Evolutionary conservation across 768 basidiomycete species (phyloP), one percentile per base, ranked within the genome.

Genomic region (Suillus paluster): DNA sequence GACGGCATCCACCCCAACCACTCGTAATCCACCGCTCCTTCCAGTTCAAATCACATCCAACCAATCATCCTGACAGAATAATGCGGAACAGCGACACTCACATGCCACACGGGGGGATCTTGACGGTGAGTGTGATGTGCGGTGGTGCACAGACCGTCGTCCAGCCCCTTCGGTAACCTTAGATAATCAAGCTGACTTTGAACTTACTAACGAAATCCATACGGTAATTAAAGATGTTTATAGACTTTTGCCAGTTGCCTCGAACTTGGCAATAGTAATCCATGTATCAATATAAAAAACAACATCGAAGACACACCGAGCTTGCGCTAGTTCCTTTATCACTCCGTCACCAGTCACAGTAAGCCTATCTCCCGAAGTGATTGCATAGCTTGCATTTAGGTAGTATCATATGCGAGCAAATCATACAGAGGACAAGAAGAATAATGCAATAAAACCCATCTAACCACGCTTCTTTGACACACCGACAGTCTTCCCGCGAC

Each of bases 401-500:
- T 54, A 54, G 36, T 23, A 19, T 38, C 53, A 54, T 54, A 54
- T 54, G 36, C 17, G 34, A 54, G 23, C 17, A 17, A 54, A 17
- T 23, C 10, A 54, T 54, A 54, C 36, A 54, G 36, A 39, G 38
- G 17, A 38, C 36, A 19, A 25, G 36, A 38, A 54, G 42, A n/a
- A 44, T 25, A 39, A 55, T 55, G 54, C 23, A 55, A 55, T 23
- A 19, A 66, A 10, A 39, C n/a, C n/a, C 63, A 61, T 69, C 73
- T 83, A 85, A 72, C 83, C 83, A 64, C 84, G 82, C 87, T 95
- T 96, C 86, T 95, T 95, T 68, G 94, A 95, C 72, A 95, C 94
- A 88, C 94, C 94, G 69, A 95, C 94, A 62, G 94, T 95, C 85
- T 96, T 96, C 65, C 94, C 94, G 66, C 93, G 93, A 80, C 94